Base-by-base conservation (phyloP, 495 filamentous ascomycete species). In the Tuber umbilicatum region DNA sequence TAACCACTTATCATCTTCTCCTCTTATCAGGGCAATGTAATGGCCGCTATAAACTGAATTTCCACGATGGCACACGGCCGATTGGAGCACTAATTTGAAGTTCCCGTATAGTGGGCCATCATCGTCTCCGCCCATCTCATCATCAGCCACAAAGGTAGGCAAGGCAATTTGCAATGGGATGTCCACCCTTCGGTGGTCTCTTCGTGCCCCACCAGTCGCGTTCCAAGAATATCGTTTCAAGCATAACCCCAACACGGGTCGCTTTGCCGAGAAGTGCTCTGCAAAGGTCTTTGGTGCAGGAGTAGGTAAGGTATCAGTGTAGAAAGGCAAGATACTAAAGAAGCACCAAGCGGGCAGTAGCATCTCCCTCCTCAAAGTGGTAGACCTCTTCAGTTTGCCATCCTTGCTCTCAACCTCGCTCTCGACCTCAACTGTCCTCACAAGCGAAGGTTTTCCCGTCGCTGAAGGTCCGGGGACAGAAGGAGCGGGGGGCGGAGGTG, bases 291-390 rank as follows among this genome's bases (percentile, higher is more conserved):
- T 78, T 14, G 69, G 74, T 41, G 71, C 78, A n/a, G 77, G 76
- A n/a, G 80, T 75, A 31, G 78, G 78, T 39, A 73, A 73, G 23
- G 77, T 76, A 39, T 80, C 79, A 45, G 78, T 75, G 55, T 81
- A 81, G 43, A 81, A 81, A 31, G 79, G 79, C 14, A 81, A 70
- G 68, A 81, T 55, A 12, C 78, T 81, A 83, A 97, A 97, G 80
- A 99, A 97, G 80, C 97, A 95, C 94, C 94, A 99, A 19, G 95
- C 95, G 19, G 94, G 95, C 87, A 99, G 97, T 82, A 94, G 89
- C 21, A 97, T 91, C 81, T 95, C 93, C 82, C 92, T 95, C 47
- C 91, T 86, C 43, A 91, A 50, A 69, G 80, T 86, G 73, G 75
- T 86, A 43, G 84, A 87, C 16, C 84, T 85, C 60, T 83, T 86